Evolutionary conservation across 75 land plant species (phyloP), one percentile per base, ranked within the genome.

Genomic region (Sequoiadendron giganteum): DNA sequence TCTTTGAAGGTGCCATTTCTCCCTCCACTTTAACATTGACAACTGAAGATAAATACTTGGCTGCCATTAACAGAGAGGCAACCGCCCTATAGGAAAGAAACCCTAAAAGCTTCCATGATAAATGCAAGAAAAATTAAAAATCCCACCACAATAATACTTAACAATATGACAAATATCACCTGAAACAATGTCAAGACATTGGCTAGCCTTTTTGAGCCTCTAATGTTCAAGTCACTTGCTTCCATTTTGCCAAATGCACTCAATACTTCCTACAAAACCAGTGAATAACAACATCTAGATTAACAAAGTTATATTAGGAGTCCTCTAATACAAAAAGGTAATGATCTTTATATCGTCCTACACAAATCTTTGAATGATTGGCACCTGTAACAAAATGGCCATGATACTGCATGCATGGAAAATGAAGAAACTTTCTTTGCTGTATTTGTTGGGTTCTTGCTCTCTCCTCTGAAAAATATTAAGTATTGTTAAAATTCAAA

Each of bases 101-200:
- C 54, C 15, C 54, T 52, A 52, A 52, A 52, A 52, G 10, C 13
- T 11, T 52, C 54, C 15, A 48, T 10, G 10, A 48, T 48, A 48
- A 0, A 48, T 48, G 8, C 49, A 48, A 9, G 49, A 10, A 48
- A 48, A 48, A 48, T 0, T 9, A 48, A 0, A 0, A 8, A 48
- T 48, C 49, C 10, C 49, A 48, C 49, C 9, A 10, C 9, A 48
- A 48, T 48, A 48, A 8, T 48, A 10, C 49, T 48, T 48, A 48
- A 48, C 49, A 48, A 48, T 48, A 48, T 48, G 49, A 48, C 49
- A 48, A 7, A 48, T n/a, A 18, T 58, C 85, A 93, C 94, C 94
- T 94, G 95, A 38, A 94, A 91, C 70, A 93, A 88, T 30, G 93
- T 92, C 82, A 94, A 88, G 83, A 94, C 94, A 91, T 94, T 94